A percentile compares a stretch with the other conserved stretches of the same genome.
Conservation (phyloP, 2,329 filamentous ascomycete genomes). For the Microsporum ferrugineum region DNA sequence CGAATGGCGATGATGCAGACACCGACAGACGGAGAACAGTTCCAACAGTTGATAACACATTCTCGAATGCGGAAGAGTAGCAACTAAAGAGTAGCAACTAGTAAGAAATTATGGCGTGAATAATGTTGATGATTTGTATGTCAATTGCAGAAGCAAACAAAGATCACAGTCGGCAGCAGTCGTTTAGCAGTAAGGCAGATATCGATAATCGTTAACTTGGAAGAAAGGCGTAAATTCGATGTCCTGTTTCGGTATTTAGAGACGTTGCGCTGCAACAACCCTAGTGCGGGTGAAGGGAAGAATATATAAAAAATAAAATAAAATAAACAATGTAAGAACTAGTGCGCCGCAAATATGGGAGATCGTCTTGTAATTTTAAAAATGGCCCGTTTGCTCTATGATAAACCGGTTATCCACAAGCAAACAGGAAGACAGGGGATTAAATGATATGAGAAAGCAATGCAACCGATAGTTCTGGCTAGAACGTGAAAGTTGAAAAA, state of each 20-base stretch:
- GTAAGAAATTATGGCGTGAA: background rate
- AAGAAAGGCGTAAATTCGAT: background rate
- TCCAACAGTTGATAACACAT: constrained; percentile 89
- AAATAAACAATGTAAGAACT: constrained; percentile 7
- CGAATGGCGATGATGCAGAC: constrained; percentile 77
- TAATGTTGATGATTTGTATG: background rate
- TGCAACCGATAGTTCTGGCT: background rate
- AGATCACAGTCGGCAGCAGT: background rate
- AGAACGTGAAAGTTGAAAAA: background rate
- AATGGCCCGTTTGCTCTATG: constrained; percentile 8
- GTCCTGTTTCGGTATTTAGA: background rate
- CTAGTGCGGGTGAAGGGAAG: background rate
- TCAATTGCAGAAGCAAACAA: background rate
- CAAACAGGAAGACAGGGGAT: constrained; percentile 3
- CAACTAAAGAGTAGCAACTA: background rate
- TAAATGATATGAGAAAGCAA: background rate
- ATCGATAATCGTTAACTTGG: background rate
- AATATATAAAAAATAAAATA: constrained; percentile 4
- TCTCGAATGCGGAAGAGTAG: constrained; percentile 18
- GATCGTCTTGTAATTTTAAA: background rate
- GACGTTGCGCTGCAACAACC: constrained; percentile 4
- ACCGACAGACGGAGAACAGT: constrained; percentile 74
- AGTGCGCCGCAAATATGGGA: background rate
- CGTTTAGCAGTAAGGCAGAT: background rate
- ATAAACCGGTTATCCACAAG: constrained; percentile 3